Percentiles rank a stretch among this genome's conserved stretches.
Evolutionary conservation across 176 grass and related monocot species (phyloP).

Genomic region (Cenchrus fungigraminus): DNA sequence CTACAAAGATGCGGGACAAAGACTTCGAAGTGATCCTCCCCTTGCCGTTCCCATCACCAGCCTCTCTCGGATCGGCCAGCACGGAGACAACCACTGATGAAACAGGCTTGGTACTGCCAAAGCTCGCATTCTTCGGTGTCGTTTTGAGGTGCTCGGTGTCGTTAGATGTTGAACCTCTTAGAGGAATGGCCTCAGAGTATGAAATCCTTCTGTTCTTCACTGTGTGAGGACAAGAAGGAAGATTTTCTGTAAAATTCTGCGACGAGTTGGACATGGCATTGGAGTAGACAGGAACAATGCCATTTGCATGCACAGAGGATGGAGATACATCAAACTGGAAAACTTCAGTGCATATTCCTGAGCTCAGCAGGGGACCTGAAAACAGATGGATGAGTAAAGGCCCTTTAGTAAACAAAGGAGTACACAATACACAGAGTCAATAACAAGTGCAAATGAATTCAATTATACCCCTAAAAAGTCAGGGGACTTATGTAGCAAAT

Average conservation of each 20-base stretch:
- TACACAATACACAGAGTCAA: not conserved
- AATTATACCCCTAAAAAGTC: not conserved
- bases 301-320: slow-evolving; percentile 31
- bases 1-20: slow-evolving; percentile 81
- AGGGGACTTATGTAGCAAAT: no score
- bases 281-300: slow-evolving; percentile 63
- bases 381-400: slow-evolving; percentile 16
- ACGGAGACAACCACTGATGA: slow-evolving; percentile 88
- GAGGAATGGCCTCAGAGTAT: slow-evolving; percentile 72
- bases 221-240: slow-evolving; percentile 41
- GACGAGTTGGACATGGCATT: slow-evolving; percentile 44
- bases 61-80: slow-evolving; percentile 88
- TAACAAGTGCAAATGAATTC: not conserved
- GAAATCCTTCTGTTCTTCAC: slow-evolving; percentile 73
- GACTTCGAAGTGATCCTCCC: slow-evolving; percentile 81
- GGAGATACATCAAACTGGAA: slow-evolving; percentile 79
- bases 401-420: not conserved
- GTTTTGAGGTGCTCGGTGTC: slow-evolving; percentile 52
- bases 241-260: slow-evolving; percentile 50
- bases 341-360: slow-evolving; percentile 98
- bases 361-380: slow-evolving; percentile 74
- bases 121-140: slow-evolving; percentile 41
- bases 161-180: slow-evolving; percentile 57
- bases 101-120: slow-evolving; percentile 51
- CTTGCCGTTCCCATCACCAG: slow-evolving; percentile 28